phyloP scores from a whole-genome alignment of 352 stramenopile genomes.

The Globisporangium cylindrosporum region DNA sequence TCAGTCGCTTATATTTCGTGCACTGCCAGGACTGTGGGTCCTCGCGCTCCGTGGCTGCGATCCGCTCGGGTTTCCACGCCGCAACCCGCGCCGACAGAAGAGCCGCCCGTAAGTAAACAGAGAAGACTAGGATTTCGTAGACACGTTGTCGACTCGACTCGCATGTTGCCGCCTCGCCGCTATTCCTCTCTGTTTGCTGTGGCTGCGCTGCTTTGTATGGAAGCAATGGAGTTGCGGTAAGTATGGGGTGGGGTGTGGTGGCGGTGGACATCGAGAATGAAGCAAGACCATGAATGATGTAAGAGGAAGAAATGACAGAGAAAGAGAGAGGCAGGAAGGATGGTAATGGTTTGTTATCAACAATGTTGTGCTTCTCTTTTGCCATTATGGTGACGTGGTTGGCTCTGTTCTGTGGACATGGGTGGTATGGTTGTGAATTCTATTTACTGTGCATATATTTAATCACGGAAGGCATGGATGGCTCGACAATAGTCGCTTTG shows the following conservation, averaged over 20 bases:
- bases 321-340: neutral
- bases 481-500: neutral
- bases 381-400: neutral
- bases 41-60: conserved; percentile 94
- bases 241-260: too few relatives aligned
- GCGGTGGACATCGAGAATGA: neutral
- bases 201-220: conserved; percentile 3
- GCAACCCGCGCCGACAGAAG: conserved; percentile 83
- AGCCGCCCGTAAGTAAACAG: conserved; percentile 79
- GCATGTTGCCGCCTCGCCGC: neutral
- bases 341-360: neutral
- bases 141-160: conserved; percentile 1
- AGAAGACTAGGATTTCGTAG: conserved; percentile 13
- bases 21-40: conserved; percentile 98
- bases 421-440: neutral
- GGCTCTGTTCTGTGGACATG: neutral
- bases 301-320: neutral
- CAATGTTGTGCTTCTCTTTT: neutral
- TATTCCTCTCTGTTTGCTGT: neutral
- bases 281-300: conserved; percentile 6
- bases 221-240: neutral
- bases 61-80: conserved; percentile 98
- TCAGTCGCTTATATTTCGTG: conserved; percentile 97
- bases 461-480: neutral
- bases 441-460: conserved; percentile 10